Conservation (phyloP, 2,329 filamentous ascomycete genomes). For the Phaeosphaeria sp. region DNA sequence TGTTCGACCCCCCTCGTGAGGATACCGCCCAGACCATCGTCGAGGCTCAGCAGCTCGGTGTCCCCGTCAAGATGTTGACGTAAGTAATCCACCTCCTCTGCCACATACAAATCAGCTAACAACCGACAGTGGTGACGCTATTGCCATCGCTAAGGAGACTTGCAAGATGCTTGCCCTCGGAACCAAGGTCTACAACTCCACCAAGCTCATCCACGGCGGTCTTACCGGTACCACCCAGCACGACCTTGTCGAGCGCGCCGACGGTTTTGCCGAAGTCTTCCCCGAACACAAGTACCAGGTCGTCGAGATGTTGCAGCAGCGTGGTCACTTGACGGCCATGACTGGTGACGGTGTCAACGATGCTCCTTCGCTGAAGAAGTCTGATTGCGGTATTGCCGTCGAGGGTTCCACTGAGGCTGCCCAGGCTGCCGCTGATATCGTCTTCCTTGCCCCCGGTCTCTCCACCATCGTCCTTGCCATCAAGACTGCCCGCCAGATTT, state of each 20-base stretch:
- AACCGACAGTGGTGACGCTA: slow-evolving; percentile 67
- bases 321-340: slow-evolving; percentile 76
- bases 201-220: slow-evolving; percentile 78
- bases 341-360: slow-evolving; percentile 79
- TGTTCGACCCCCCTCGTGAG: slow-evolving; percentile 81
- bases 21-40: slow-evolving; percentile 80
- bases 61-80: slow-evolving; percentile 81
- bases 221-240: slow-evolving; percentile 75
- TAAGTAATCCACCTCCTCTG: slow-evolving; percentile 10
- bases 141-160: slow-evolving; percentile 81
- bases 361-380: slow-evolving; percentile 75
- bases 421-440: slow-evolving; percentile 75
- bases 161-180: slow-evolving; percentile 82
- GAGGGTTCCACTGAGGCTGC: slow-evolving; percentile 75
- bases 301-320: slow-evolving; percentile 77
- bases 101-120: slow-evolving; percentile 1
- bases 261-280: slow-evolving; percentile 77
- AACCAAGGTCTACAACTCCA: slow-evolving; percentile 82
- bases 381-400: slow-evolving; percentile 76
- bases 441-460: slow-evolving; percentile 76
- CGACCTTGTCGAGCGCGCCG: slow-evolving; percentile 77
- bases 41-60: slow-evolving; percentile 77
- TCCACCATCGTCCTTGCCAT: slow-evolving; percentile 75
- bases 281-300: slow-evolving; percentile 80
- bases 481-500: slow-evolving; percentile 77